Percentiles rank a stretch among this genome's conserved stretches.
These are phyloP conservation scores for Stemphylium vesicarium DNA, from an alignment of 2,329 filamentous ascomycete species.

Conservation along the genomic window DNA sequence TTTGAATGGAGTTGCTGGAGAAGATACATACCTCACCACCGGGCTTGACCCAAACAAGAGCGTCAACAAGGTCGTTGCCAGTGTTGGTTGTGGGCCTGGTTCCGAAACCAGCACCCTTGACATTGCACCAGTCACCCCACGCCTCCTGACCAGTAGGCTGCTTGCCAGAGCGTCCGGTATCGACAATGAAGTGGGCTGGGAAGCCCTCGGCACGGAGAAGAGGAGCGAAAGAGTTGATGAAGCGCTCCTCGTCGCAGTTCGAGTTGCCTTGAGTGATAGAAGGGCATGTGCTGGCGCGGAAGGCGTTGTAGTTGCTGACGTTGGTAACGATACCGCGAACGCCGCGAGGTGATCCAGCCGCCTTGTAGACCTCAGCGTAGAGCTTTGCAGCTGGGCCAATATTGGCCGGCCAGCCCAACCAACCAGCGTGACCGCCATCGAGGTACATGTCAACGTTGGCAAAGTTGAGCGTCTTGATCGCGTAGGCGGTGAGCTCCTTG, in stretches of 20 bases:
- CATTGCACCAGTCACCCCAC: conserved; percentile 74
- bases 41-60: conserved; percentile 75
- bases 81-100: conserved; percentile 68
- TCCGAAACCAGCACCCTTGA: conserved; percentile 68
- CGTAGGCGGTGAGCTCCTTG: conserved; percentile 63
- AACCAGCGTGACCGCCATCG: conserved; percentile 68
- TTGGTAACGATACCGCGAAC: conserved; percentile 64
- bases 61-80: conserved; percentile 64
- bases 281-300: conserved; percentile 54
- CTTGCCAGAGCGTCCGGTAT: conserved; percentile 64
- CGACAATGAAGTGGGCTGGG: conserved; percentile 62
- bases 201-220: conserved; percentile 56
- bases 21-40: conserved; percentile 55
- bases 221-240: conserved; percentile 59
- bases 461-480: conserved; percentile 62
- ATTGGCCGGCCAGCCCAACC: conserved; percentile 69
- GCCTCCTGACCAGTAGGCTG: conserved; percentile 62
- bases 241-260: conserved; percentile 62
- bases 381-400: conserved; percentile 58
- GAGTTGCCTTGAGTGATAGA: conserved; percentile 54
- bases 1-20: background rate
- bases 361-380: conserved; percentile 56
- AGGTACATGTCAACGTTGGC: conserved; percentile 69
- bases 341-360: conserved; percentile 54
- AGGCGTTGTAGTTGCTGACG: conserved; percentile 66